Evolutionary conservation across 495 filamentous ascomycete species (phyloP).

Genomic region (Trichocladium antarcticum): DNA sequence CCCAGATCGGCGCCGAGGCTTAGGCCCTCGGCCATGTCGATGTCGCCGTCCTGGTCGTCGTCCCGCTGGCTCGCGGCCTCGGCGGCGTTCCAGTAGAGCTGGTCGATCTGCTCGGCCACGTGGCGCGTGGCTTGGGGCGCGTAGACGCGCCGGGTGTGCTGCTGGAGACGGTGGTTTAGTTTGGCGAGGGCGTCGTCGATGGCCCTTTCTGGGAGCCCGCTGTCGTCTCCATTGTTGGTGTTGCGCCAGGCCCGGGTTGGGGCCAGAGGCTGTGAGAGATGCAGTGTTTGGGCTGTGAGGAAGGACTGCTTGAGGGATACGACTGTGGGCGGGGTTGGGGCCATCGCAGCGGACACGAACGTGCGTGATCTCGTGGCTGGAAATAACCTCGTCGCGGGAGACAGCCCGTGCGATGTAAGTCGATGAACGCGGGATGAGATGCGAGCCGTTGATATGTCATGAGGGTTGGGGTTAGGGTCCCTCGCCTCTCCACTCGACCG

Average conservation of each 20-base stretch:
- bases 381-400: no score
- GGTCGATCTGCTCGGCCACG: constrained; percentile 72
- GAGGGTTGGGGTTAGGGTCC: constrained; percentile 5
- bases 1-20: constrained; percentile 31
- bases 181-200: constrained; percentile 36
- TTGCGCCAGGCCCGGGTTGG: constrained; percentile 49
- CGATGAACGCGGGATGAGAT: not conserved
- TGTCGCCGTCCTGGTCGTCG: constrained; percentile 38
- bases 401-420: not conserved
- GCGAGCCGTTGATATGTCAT: not conserved
- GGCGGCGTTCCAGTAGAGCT: constrained; percentile 52
- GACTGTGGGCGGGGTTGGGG: constrained; percentile 38
- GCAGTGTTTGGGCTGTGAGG: constrained; percentile 50
- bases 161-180: constrained; percentile 56
- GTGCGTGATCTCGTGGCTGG: no score
- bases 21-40: constrained; percentile 20
- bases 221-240: constrained; percentile 36
- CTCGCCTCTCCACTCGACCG: no score
- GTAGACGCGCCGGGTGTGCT: constrained; percentile 63
- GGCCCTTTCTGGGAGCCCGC: constrained; percentile 41
- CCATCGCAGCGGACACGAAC: no score
- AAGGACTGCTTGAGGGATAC: constrained; percentile 54
- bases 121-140: constrained; percentile 64
- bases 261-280: constrained; percentile 45
- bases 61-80: constrained; percentile 30